Evolutionary conservation across 2,329 filamentous ascomycete genomes (phyloP).

Genomic region (Fusarium illudens): DNA sequence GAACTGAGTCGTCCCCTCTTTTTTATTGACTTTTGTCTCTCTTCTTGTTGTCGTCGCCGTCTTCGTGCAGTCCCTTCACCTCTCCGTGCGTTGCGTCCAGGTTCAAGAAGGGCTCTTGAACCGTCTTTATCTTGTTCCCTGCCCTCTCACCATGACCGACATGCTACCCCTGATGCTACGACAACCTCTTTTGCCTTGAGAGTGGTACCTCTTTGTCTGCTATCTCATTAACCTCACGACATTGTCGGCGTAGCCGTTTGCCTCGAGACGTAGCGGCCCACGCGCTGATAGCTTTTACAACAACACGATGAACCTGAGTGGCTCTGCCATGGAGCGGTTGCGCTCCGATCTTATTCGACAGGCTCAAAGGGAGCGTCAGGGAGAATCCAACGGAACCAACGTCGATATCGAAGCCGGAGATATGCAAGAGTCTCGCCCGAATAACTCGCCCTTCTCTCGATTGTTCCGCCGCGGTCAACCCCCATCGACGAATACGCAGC

Average conservation of each 20-base stretch:
- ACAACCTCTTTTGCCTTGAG: slow-evolving; percentile 11
- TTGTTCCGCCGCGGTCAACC: slow-evolving; percentile 32
- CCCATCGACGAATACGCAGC: slow-evolving; percentile 17
- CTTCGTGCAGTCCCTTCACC: slow-evolving; percentile 18
- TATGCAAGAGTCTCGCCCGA: slow-evolving; percentile 10
- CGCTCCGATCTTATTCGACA: slow-evolving; percentile 46
- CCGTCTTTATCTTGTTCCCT: slow-evolving; percentile 10
- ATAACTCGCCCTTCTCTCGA: slow-evolving; percentile 24
- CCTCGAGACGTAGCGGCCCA: slow-evolving; percentile 21
- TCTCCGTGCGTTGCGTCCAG: slow-evolving; percentile 5
- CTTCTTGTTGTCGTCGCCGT: slow-evolving; percentile 12
- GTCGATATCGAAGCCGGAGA: slow-evolving; percentile 24
- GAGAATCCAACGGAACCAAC: slow-evolving; percentile 15
- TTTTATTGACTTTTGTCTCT: slow-evolving; percentile 31
- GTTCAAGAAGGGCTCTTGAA: slow-evolving; percentile 34
- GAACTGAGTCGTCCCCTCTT: slow-evolving; percentile 30
- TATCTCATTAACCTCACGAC: slow-evolving; percentile 22
- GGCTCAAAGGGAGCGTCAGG: slow-evolving; percentile 42
- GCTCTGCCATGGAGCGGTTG: slow-evolving; percentile 44
- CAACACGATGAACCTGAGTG: slow-evolving; percentile 35
- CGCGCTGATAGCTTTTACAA: not conserved
- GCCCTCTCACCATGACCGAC: slow-evolving; percentile 20
- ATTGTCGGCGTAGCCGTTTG: slow-evolving; percentile 23
- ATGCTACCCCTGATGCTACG: slow-evolving; percentile 23
- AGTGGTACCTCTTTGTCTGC: slow-evolving; percentile 13